Evolutionary conservation across 495 filamentous ascomycete species (phyloP).

Genomic region (Aspergillus incahuasiensis): DNA sequence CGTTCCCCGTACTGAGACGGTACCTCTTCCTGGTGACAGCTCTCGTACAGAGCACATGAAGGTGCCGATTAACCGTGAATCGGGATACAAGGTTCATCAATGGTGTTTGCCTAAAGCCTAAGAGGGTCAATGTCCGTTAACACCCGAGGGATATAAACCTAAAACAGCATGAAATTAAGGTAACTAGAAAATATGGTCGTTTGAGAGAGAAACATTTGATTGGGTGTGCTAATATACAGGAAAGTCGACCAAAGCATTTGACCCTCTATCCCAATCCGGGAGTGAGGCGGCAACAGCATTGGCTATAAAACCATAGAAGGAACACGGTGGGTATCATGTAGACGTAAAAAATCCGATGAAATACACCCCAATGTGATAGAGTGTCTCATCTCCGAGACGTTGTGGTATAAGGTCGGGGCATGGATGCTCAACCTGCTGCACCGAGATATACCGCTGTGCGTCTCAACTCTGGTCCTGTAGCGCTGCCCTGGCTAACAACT

Average conservation of each 20-base stretch:
- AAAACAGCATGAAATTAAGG: too few relatives aligned
- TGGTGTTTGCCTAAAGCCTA: too few relatives aligned
- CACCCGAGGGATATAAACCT: too few relatives aligned
- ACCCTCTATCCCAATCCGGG: background rate
- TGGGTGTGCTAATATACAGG: background rate
- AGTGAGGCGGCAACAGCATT: background rate
- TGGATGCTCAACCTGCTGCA: background rate
- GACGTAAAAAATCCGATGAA: conserved; percentile 3
- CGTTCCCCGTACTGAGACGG: background rate
- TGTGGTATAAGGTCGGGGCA: background rate
- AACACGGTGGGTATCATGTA: conserved; percentile 22
- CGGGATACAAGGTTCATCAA: too few relatives aligned
- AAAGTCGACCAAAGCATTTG: background rate
- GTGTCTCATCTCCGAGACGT: background rate
- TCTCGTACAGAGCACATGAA: background rate
- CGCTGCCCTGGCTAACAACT: background rate
- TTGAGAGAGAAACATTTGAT: background rate
- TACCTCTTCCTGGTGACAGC: background rate
- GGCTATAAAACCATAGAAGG: conserved; percentile 5
- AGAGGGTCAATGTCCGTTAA: too few relatives aligned
- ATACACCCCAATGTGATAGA: background rate
- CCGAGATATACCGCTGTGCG: conserved; percentile 11
- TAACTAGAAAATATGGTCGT: too few relatives aligned
- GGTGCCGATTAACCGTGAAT: too few relatives aligned
- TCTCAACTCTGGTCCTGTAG: conserved; percentile 13